Base-by-base conservation (phyloP, 108 stramenopile genomes). In the Conticribra weissflogii region DNA sequence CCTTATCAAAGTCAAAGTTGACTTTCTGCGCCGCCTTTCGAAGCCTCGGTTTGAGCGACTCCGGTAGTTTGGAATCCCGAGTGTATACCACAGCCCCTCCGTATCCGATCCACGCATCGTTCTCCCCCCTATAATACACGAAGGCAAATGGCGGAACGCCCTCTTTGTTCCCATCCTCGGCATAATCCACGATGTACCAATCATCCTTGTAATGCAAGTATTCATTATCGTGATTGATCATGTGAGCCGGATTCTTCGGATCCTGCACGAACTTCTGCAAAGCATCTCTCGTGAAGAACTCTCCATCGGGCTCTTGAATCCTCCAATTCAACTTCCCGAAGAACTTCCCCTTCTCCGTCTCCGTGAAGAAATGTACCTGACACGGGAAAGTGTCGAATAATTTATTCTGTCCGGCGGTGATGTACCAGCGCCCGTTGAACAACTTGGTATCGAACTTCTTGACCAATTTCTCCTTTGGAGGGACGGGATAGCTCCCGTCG, bases 41-140 rank as follows among this genome's bases (percentile, higher is more conserved):
- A 15, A 93, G 62, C 14, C 91, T 85, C 2, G 94, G 92, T n/a
- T 87, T 66, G 47, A 97, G 59, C 24, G 83, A 78, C 46, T 88
- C 88, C 48, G 96, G 96, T 44, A 98, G 64, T 57, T 83, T 79
- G 22, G 90, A 22, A 30, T 85, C 84, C 23, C 88, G 80, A n/a
- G 97, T 97, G 92, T 98, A 98, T 7, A 98, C 83, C 4, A 97
- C 95, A 0, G 83, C 96, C 27, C 97, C 97, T 32, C 94, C 97
- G 74, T 98, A 98, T 1, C 97, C 97, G 63, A 94, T 83, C 97
- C 97, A 98, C 3, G 97, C 97, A 72, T 98, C 97, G 64, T 98
- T 98, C 49, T 76, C 80, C 23, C 97, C 97, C 9, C 97, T 84
- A 80, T 97, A 98, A 60, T 96, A 96, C 18, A 98, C 90, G 62